Evolutionary conservation across 192 early-diverging fungal genomes (phyloP).

Genomic region (Entomortierella beljakovae): DNA sequence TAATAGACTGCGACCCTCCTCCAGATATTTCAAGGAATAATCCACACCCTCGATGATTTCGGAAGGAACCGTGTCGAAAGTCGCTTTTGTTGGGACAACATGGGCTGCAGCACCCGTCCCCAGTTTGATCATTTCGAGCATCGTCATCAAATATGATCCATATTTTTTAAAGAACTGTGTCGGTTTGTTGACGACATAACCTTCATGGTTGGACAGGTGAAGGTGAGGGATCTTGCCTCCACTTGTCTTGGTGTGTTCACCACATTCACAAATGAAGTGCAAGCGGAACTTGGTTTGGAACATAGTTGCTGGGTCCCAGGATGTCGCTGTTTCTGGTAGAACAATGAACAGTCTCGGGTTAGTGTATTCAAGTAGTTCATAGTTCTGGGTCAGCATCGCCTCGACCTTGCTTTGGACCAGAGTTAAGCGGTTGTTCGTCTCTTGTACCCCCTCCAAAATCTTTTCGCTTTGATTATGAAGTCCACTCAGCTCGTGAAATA

Average conservation of each 20-base stretch:
- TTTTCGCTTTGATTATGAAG: too few relatives aligned
- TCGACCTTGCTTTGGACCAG: not conserved
- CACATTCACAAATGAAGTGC: constrained; percentile 1
- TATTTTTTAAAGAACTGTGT: constrained; percentile 21
- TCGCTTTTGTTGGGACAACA: not conserved
- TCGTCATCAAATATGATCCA: constrained; percentile 2
- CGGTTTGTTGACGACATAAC: constrained; percentile 5
- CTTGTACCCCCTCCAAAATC: too few relatives aligned
- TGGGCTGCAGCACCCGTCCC: not conserved
- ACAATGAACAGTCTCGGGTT: not conserved
- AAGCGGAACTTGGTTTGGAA: not conserved
- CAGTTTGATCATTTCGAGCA: not conserved
- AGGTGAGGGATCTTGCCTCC: not conserved
- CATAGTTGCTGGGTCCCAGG: not conserved
- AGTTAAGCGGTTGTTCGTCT: too few relatives aligned
- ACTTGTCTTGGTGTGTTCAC: not conserved
- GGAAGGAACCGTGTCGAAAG: not conserved
- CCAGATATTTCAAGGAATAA: constrained; percentile 12
- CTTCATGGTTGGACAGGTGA: constrained; percentile 23
- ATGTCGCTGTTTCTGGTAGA: not conserved
- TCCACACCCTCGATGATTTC: constrained; percentile 9
- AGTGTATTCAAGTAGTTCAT: not conserved
- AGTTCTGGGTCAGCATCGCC: not conserved
- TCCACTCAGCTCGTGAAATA: too few relatives aligned
- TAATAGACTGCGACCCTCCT: not conserved